These are phyloP conservation scores for Acacia melanoxylon DNA, from an alignment of 306 rosid species.

Conservation along the genomic window DNA sequence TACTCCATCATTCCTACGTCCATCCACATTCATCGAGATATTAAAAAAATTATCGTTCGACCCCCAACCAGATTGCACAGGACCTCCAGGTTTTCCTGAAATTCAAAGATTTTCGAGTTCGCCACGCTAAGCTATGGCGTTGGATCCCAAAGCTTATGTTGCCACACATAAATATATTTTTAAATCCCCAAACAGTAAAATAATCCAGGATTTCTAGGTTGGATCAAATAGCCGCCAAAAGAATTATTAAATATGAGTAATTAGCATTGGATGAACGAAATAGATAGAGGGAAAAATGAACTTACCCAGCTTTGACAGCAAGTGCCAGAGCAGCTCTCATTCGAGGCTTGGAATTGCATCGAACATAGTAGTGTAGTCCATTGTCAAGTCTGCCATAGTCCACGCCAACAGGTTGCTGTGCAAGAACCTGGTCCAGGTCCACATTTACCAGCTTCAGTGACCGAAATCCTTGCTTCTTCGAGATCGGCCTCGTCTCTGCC, in stretches of 20 bases:
- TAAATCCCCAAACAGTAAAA: background rate
- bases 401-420: conserved; percentile 65
- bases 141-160: background rate
- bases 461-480: conserved; percentile 81
- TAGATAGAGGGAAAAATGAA: background rate
- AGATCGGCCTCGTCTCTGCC: conserved; percentile 53
- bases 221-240: background rate
- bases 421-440: conserved; percentile 63
- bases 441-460: conserved; percentile 72
- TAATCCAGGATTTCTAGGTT: background rate
- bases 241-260: background rate
- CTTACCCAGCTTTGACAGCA: conserved; percentile 83
- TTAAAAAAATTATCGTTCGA: background rate
- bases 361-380: conserved; percentile 86
- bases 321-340: conserved; percentile 97
- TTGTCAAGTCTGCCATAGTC: conserved; percentile 76
- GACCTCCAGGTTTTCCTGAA: background rate
- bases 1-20: background rate
- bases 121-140: background rate
- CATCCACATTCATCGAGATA: background rate
- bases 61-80: background rate
- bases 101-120: background rate
- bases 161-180: background rate
- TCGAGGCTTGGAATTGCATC: conserved; percentile 87
- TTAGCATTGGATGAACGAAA: background rate